Percentiles rank a stretch among this genome's conserved stretches.
These are phyloP conservation scores for Castanopsis chinensis DNA, from an alignment of 306 rosid genomes.

Conservation along the genomic window DNA sequence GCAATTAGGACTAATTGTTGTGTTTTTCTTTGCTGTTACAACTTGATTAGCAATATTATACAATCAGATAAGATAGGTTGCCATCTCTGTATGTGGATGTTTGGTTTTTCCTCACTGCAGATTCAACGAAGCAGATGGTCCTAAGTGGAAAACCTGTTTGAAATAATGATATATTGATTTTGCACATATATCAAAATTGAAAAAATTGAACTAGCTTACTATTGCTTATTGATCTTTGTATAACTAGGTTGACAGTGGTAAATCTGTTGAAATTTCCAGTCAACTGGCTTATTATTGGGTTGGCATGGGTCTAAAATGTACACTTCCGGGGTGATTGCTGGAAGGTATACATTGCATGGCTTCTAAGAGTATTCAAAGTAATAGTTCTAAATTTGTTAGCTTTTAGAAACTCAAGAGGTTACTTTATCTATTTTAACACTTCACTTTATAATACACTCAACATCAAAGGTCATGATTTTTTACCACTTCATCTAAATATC, in stretches of 20 bases:
- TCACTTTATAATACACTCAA: no score
- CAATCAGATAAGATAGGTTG: constrained; percentile 15
- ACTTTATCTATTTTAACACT: no score
- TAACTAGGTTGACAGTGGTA: neutral
- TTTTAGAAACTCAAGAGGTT: no score
- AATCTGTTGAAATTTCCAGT: neutral
- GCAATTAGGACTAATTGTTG: constrained; percentile 9
- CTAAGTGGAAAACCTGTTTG: neutral
- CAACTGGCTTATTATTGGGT: neutral
- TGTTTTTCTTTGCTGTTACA: neutral
- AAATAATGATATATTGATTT: neutral
- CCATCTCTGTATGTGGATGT: neutral
- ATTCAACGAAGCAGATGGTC: neutral
- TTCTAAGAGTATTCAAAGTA: neutral
- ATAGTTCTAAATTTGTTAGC: no score
- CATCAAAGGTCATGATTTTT: no score
- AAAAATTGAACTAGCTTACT: neutral
- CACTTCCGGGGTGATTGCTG: neutral
- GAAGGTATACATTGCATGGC: neutral
- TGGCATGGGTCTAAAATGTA: neutral
- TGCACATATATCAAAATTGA: neutral
- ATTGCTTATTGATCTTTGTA: neutral
- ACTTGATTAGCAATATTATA: constrained; percentile 13
- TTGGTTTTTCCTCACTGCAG: neutral
- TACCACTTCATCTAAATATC: no score